Evolutionary conservation across 371 early-diverging fungal genomes (phyloP).

Genomic region (Gilbertella persicaria): DNA sequence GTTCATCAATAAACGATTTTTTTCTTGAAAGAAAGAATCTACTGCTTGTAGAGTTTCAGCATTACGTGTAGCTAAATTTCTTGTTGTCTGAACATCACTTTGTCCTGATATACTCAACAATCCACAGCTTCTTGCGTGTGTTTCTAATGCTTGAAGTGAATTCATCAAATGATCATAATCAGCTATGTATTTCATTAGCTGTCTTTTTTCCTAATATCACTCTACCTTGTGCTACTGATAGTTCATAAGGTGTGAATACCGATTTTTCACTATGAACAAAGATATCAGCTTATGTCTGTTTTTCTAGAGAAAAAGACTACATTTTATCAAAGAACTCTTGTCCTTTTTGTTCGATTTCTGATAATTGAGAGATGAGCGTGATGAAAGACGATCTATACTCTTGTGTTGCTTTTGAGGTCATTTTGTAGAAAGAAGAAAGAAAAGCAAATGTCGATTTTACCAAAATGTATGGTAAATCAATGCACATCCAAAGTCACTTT

Average conservation of each 20-base stretch:
- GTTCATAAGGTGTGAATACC: slow-evolving; percentile 35
- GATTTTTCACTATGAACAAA: slow-evolving; percentile 36
- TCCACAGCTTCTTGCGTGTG: slow-evolving; percentile 42
- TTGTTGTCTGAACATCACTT: slow-evolving; percentile 19
- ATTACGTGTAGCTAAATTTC: slow-evolving; percentile 44
- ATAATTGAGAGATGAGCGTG: slow-evolving; percentile 44
- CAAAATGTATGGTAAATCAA: no score
- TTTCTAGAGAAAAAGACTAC: slow-evolving; percentile 24
- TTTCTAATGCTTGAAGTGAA: slow-evolving; percentile 33
- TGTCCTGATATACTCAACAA: slow-evolving; percentile 47
- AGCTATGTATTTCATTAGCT: no score
- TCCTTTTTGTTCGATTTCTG: slow-evolving; percentile 44
- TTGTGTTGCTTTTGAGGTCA: slow-evolving; percentile 51
- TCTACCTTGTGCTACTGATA: slow-evolving; percentile 34
- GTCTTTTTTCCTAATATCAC: no score
- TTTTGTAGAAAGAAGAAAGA: slow-evolving; percentile 2
- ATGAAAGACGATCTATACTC: slow-evolving; percentile 49
- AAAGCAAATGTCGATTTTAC: no score
- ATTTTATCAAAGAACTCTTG: slow-evolving; percentile 51
- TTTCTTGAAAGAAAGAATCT: slow-evolving; percentile 43
- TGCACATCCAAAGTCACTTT: no score
- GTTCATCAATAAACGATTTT: slow-evolving; percentile 40
- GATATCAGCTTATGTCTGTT: background rate
- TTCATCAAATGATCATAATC: slow-evolving; percentile 40
- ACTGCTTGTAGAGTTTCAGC: slow-evolving; percentile 45